Conservation (phyloP, 345 rosid genomes). For the Crucihimalaya himalaica region DNA sequence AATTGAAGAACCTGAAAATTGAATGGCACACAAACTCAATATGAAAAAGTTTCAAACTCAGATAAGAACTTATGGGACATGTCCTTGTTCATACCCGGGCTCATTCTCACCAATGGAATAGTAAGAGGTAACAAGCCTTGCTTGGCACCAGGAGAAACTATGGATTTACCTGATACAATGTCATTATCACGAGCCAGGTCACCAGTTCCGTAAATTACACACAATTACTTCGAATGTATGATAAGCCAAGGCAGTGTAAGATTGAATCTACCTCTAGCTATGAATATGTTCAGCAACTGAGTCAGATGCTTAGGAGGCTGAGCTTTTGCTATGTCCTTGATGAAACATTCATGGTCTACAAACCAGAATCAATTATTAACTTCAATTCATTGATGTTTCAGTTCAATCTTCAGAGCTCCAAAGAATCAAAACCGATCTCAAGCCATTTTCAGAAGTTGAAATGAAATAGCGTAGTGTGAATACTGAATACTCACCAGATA, state of each 20-base stretch:
- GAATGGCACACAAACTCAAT: conserved; percentile 12
- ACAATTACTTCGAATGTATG: neutral
- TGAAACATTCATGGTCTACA: conserved; percentile 62
- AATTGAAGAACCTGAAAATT: conserved; percentile 54
- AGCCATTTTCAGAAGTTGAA: neutral
- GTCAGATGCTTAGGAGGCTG: conserved; percentile 68
- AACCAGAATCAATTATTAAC: conserved; percentile 13
- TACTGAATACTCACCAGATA: conserved; percentile 42
- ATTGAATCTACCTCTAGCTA: conserved; percentile 55
- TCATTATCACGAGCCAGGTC: conserved; percentile 5
- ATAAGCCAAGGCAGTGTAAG: neutral
- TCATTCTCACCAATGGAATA: conserved; percentile 60
- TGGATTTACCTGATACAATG: conserved; percentile 54
- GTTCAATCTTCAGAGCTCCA: neutral
- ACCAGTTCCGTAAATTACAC: neutral
- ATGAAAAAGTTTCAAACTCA: conserved; percentile 1
- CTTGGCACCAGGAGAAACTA: conserved; percentile 77
- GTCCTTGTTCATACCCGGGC: conserved; percentile 49
- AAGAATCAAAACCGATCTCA: neutral
- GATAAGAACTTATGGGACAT: neutral
- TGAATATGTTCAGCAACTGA: conserved; percentile 55
- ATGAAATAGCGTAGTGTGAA: neutral
- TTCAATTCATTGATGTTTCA: neutral
- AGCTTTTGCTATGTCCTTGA: conserved; percentile 62
- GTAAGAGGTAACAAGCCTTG: conserved; percentile 72